Base-by-base conservation (phyloP, 257 asterid species). In the Parsonsia alboflavescens region DNA sequence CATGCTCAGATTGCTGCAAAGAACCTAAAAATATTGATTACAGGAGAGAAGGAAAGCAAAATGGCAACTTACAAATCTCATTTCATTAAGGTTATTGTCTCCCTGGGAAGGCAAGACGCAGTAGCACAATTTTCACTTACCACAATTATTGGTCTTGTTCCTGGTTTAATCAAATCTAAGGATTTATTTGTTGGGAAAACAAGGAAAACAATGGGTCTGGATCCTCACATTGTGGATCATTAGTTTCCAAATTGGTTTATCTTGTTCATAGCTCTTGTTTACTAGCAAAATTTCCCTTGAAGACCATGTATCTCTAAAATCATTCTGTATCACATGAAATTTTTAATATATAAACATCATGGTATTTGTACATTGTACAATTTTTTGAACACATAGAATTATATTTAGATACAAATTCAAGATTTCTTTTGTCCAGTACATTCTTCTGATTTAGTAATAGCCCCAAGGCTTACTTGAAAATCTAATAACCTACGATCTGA, bases 121-220 rank as follows among this genome's bases (percentile, higher is more conserved):
- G 93, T 90, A 30, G 97, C 97, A 57, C 97, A 92, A 80, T 86
- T 81, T 73, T 80, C 86, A 6, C 83, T 84, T 86, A 86, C 96
- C 24, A 89, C 96, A 21, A 30, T 86, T 10, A 85, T 87, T 15
- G 97, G 97, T 44, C 84, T 87, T 11, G 78, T 92, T 65, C 96
- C 97, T 4, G 93, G 96, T 42, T 79, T 90, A 86, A 84, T 90
- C 81, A 92, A 92, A 80, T 92, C 97, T 54, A 92, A 84, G 77
- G 97, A 92, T 83, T 83, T 92, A 71, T 90, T 80, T 62, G 97
- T 92, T 7, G 96, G 96, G 10, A 92, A 89, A 78, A 84, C 85
- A 3, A 83, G 97, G 87, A 92, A 88, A 83, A 81, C 82, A 68
- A 79, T 90, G 58, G 98, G 97, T 16, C 91, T 92, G 42, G 82